These are phyloP conservation scores for Trametes cubensis DNA, from an alignment of 768 basidiomycete genomes.

Conservation along the genomic window DNA sequence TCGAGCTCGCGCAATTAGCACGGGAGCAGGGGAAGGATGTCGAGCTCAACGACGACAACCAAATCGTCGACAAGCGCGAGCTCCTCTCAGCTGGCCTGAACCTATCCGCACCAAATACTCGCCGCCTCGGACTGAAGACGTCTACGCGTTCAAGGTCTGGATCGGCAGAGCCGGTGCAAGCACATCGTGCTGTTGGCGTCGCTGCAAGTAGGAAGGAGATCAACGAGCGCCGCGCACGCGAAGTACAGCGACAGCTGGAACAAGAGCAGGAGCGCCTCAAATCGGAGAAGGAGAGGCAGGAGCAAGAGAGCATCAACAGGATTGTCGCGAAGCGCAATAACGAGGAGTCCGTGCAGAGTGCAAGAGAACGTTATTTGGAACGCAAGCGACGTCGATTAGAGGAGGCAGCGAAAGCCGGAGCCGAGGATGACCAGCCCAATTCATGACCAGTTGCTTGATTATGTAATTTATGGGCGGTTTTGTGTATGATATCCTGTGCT, in stretches of 20 bases:
- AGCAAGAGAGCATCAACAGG: conserved; percentile 66
- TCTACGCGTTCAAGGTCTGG: conserved; percentile 29
- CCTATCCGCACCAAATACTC: conserved; percentile 79
- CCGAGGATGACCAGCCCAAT: conserved; percentile 4
- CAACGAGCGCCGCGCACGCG: conserved; percentile 76
- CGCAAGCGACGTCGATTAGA: conserved; percentile 81
- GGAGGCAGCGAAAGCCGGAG: conserved; percentile 24
- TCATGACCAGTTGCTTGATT: not conserved
- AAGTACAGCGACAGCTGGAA: conserved; percentile 79
- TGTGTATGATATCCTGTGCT: not conserved
- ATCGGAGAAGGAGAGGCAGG: conserved; percentile 58
- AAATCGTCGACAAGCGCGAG: conserved; percentile 95
- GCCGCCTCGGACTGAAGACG: conserved; percentile 57
- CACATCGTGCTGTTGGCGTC: conserved; percentile 80
- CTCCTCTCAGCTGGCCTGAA: conserved; percentile 91
- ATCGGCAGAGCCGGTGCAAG: conserved; percentile 40
- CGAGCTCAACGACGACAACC: conserved; percentile 96
- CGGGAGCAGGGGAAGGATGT: conserved; percentile 78
- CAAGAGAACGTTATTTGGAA: conserved; percentile 72
- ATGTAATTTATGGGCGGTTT: not conserved
- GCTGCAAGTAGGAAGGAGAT: conserved; percentile 83
- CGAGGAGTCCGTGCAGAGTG: conserved; percentile 71
- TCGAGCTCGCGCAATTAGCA: conserved; percentile 72
- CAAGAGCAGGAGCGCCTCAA: conserved; percentile 67
- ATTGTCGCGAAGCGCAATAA: conserved; percentile 76